phyloP scores from a whole-genome alignment of 2,329 filamentous ascomycete species.

The Phaeophleospora eucalypticola region DNA sequence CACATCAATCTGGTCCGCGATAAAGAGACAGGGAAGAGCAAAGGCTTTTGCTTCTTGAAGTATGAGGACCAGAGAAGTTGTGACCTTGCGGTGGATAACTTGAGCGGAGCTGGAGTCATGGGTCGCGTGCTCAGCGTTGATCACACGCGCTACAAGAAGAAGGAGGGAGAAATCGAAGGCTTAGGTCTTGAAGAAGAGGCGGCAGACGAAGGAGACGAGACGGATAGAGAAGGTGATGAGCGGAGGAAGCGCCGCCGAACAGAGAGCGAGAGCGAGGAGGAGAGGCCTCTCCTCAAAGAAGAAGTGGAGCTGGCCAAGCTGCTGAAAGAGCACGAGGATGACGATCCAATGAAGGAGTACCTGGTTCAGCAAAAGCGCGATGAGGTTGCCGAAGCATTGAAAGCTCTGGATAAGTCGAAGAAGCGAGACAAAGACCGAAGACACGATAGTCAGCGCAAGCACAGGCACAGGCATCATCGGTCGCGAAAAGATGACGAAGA shows the following conservation, averaged over 20 bases:
- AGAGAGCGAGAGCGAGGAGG: conserved; percentile 37
- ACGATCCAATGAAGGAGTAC: conserved; percentile 95
- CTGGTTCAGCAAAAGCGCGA: conserved; percentile 87
- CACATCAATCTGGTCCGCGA: conserved; percentile 90
- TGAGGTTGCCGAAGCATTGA: conserved; percentile 70
- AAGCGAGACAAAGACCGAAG: conserved; percentile 40
- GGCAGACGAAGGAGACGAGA: conserved; percentile 45
- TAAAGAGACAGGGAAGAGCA: conserved; percentile 92
- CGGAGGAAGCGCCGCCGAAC: conserved; percentile 43
- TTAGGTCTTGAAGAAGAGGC: conserved; percentile 51
- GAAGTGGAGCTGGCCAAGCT: conserved; percentile 74
- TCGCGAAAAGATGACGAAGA: conserved; percentile 17
- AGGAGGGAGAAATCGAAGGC: conserved; percentile 59
- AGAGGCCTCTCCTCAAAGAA: conserved; percentile 68
- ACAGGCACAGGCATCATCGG: conserved; percentile 42
- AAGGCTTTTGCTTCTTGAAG: conserved; percentile 93
- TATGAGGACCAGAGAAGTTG: conserved; percentile 97
- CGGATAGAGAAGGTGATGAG: conserved; percentile 36
- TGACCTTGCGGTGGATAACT: conserved; percentile 92
- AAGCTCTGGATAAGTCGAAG: conserved; percentile 49
- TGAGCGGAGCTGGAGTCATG: conserved; percentile 78
- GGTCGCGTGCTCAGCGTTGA: conserved; percentile 82
- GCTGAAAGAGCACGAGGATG: conserved; percentile 72
- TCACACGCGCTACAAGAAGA: conserved; percentile 84
- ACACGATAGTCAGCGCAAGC: conserved; percentile 35